phyloP scores from a whole-genome alignment of 148 eudicot genomes.

The Spergularia marina region DNA sequence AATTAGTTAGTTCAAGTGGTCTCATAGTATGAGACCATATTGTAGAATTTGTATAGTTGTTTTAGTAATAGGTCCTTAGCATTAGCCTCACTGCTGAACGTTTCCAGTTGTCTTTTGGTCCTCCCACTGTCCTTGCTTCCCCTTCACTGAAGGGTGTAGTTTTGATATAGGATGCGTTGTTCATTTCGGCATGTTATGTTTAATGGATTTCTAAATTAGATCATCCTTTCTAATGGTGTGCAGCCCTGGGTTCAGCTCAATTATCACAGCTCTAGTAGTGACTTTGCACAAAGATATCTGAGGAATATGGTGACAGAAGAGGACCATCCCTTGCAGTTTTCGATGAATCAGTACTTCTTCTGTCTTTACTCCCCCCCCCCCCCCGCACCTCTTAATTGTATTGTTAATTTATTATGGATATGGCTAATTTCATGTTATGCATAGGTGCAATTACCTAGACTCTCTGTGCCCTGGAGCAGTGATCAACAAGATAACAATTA shows the following conservation, averaged over 20 bases:
- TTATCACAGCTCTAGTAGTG: constrained; percentile 56
- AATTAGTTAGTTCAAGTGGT: too few species aligned
- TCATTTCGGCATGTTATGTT: background rate
- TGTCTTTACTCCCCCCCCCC: constrained; percentile 10
- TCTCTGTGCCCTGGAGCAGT: constrained; percentile 71
- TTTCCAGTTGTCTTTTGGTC: background rate
- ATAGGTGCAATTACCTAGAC: constrained; percentile 62
- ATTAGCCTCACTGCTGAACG: background rate
- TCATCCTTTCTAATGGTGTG: constrained; percentile 12
- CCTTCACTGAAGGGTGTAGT: too few species aligned
- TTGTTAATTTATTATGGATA: background rate
- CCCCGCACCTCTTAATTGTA: background rate
- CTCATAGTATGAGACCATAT: too few species aligned
- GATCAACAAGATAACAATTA: constrained; percentile 34
- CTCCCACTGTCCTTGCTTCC: background rate
- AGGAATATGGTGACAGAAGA: constrained; percentile 53
- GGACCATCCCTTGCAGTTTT: constrained; percentile 47
- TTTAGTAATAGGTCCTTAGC: background rate
- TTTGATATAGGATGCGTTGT: constrained; percentile 4
- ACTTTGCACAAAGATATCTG: constrained; percentile 43
- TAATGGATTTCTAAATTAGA: background rate
- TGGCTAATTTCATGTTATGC: constrained; percentile 7
- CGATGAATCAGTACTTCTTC: constrained; percentile 66
- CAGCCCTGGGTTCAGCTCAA: constrained; percentile 72
- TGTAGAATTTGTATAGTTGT: too few species aligned